Conservation (phyloP, 208 protist genomes). For the Acanthamoeba divionensis region DNA sequence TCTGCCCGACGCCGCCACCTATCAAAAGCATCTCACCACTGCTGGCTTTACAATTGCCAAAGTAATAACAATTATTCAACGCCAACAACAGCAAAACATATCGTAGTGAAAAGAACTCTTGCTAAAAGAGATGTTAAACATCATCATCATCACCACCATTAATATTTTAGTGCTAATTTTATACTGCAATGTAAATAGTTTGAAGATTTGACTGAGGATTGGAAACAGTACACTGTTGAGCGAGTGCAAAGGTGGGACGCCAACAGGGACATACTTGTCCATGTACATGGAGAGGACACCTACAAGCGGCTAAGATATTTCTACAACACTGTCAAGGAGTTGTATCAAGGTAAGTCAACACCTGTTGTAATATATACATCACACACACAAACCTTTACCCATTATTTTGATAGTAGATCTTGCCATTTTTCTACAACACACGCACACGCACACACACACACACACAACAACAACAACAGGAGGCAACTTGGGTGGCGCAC, state of each 20-base stretch:
- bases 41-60: conserved; percentile 48
- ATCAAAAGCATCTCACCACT: background rate
- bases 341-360: conserved; percentile 26
- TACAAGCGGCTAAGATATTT: conserved; percentile 50
- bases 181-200: background rate
- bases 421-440: no score
- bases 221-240: conserved; percentile 29
- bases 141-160: no score
- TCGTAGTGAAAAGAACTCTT: no score
- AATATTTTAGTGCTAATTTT: conserved; percentile 9
- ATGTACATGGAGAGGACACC: conserved; percentile 54
- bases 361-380: no score
- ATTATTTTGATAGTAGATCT: no score
- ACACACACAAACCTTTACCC: no score
- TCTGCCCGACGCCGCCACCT: background rate
- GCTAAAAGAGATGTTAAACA: no score
- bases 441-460: background rate
- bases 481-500: conserved; percentile 43
- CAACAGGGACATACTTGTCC: background rate
- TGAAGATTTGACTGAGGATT: conserved; percentile 51
- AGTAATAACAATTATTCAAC: background rate
- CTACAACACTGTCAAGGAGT: conserved; percentile 48
- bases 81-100: no score
- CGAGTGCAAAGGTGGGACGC: conserved; percentile 49
- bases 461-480: background rate